phyloP scores from a whole-genome alignment of 768 basidiomycete species.

The Agrocybe pediades region DNA sequence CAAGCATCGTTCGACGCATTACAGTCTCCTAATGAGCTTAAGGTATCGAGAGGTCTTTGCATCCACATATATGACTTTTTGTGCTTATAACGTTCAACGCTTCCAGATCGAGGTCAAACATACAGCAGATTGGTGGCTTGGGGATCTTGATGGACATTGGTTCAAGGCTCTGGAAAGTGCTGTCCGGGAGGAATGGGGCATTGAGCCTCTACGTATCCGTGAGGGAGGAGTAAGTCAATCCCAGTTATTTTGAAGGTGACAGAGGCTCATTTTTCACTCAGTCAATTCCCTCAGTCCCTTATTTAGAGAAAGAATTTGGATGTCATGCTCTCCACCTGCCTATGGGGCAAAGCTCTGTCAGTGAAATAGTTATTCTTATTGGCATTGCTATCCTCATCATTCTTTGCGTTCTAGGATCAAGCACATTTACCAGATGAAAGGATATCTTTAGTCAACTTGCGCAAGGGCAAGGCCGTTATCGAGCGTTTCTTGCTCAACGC shows the following conservation, averaged over 20 bases:
- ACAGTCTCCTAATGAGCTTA: conserved; percentile 69
- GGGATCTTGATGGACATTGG: conserved; percentile 81
- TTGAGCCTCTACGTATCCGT: conserved; percentile 82
- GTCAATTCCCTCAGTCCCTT: conserved; percentile 95
- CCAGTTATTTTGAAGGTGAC: background rate
- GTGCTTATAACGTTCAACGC: background rate
- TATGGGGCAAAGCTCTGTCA: conserved; percentile 87
- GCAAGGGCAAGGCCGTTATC: conserved; percentile 73
- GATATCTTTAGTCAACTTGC: conserved; percentile 82
- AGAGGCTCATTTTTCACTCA: conserved; percentile 27
- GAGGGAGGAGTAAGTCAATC: conserved; percentile 79
- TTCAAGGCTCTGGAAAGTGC: conserved; percentile 85
- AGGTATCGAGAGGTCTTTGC: conserved; percentile 42
- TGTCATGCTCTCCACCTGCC: conserved; percentile 93
- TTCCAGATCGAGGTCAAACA: conserved; percentile 75
- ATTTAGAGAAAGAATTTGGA: conserved; percentile 87
- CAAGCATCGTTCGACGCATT: conserved; percentile 56
- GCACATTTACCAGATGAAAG: conserved; percentile 94
- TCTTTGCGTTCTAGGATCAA: conserved; percentile 58
- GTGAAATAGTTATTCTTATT: conserved; percentile 23
- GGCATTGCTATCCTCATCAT: conserved; percentile 5
- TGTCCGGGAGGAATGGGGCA: conserved; percentile 85
- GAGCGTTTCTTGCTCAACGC: conserved; percentile 71
- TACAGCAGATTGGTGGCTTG: conserved; percentile 96
- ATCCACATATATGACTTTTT: background rate